Base-by-base conservation (phyloP, 768 basidiomycete species). In the Pisolithus orientalis region DNA sequence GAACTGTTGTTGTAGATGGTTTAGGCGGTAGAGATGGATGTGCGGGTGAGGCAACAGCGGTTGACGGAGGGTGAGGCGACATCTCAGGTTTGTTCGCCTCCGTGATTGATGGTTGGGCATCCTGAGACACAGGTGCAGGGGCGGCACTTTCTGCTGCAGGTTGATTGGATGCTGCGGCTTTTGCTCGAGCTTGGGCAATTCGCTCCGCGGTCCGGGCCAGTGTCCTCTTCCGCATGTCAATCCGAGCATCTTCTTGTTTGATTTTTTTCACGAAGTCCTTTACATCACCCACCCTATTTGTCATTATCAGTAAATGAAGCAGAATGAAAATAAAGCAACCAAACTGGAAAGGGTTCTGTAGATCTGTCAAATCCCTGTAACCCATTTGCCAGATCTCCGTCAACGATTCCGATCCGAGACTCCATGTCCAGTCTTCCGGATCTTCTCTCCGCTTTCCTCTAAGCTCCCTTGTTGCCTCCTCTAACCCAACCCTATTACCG, bases 371-470 rank as follows among this genome's bases (percentile, higher is more conserved):
- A 46, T 80, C 80, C 55, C 80, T 72, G 61, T 85, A 90, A 14
- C 90, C 89, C 82, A 87, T 82, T 52, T 82, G 80, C 90, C 90
- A 93, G 28, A 90, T 85, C 55, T 90, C 87, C 2, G 86, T 87
- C 62, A 91, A 67, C 1, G 85, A 73, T 53, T 80, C 80, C 40
- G 83, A 85, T 6, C 90, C 90, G 46, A 82, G 74, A 51, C 65
- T 70, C 75, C 83, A 82, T 44, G 75, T 65, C 84, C 85, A 90
- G 24, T 82, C 79, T 47, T 75, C 70, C 14, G 79, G 79, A 4
- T 80, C 74, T 58, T 79, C 73, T 51, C 77, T 73, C 78, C 85
- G 76, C 59, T 75, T 78, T 51, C 67, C 64, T 48, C 87, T 73
- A 39, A 69, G 57, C 46, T 67, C 70, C 50, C 65, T 74, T 8